Percentiles rank a stretch among this genome's conserved stretches.
Conservation (phyloP, 2,329 filamentous ascomycete species). For the Hymenoscyphus scutula region DNA sequence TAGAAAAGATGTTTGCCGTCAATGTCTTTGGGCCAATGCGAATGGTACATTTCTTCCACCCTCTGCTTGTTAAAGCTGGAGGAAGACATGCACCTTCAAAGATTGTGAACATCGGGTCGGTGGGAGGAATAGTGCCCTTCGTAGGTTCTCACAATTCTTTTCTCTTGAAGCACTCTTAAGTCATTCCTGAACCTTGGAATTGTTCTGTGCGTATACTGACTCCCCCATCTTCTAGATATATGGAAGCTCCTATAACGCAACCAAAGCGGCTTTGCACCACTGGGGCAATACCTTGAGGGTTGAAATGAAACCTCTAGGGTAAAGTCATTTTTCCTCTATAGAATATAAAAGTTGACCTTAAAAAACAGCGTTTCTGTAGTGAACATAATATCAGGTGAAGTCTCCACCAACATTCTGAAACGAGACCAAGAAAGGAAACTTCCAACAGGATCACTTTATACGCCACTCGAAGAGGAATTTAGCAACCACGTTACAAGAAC, state of each 20-base stretch:
- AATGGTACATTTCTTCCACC: conserved; percentile 31
- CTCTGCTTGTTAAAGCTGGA: conserved; percentile 26
- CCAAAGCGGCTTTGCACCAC: conserved; percentile 43
- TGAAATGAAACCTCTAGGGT: conserved; percentile 23
- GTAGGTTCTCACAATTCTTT: no score
- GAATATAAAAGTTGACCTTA: neutral
- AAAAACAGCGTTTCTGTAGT: neutral
- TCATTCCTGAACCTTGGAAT: no score
- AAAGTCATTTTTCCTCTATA: neutral
- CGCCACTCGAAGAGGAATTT: conserved; percentile 25
- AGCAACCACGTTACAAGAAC: conserved; percentile 25
- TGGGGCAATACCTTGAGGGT: conserved; percentile 21
- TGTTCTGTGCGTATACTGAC: no score
- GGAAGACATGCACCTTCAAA: conserved; percentile 18
- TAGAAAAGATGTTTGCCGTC: conserved; percentile 33
- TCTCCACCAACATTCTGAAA: conserved; percentile 34
- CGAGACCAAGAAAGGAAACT: conserved; percentile 23
- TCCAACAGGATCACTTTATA: conserved; percentile 29
- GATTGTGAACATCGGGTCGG: conserved; percentile 32
- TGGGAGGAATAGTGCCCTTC: conserved; percentile 20
- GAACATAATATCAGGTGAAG: conserved; percentile 33
- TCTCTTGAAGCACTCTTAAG: no score
- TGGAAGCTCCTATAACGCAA: conserved; percentile 42
- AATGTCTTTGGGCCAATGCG: conserved; percentile 36
- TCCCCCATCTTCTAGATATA: no score